These are phyloP conservation scores for Moniliophthora roreri DNA, from an alignment of 1,284 basidiomycete species.

Conservation along the genomic window DNA sequence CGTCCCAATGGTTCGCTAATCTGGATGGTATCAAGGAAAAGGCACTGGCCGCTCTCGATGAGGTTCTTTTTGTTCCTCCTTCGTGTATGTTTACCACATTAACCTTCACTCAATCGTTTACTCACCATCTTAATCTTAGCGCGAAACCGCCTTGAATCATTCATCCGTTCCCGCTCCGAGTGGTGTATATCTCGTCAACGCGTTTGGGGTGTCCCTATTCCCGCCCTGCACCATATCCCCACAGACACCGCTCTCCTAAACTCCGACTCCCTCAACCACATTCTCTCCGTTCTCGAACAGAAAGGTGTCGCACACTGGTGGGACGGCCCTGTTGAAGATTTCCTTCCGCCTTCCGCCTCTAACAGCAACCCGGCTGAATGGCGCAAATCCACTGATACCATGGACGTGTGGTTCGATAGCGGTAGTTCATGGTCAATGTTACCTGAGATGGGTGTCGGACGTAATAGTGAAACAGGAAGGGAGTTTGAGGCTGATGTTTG, in stretches of 20 bases:
- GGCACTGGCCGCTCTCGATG: slow-evolving; percentile 71
- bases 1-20: slow-evolving; percentile 98
- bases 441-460: slow-evolving; percentile 35
- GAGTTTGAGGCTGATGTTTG: slow-evolving; percentile 79
- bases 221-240: slow-evolving; percentile 75
- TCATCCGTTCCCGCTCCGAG: slow-evolving; percentile 87
- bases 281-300: slow-evolving; percentile 70
- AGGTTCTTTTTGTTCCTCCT: slow-evolving; percentile 79
- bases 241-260: slow-evolving; percentile 73
- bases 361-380: slow-evolving; percentile 39
- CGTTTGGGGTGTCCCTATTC: slow-evolving; percentile 98
- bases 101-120: background rate
- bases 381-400: slow-evolving; percentile 87
- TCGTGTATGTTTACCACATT: slow-evolving; percentile 54
- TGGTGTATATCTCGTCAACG: slow-evolving; percentile 99
- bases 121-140: slow-evolving; percentile 42
- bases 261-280: slow-evolving; percentile 70
- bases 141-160: slow-evolving; percentile 82
- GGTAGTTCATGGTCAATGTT: slow-evolving; percentile 94
- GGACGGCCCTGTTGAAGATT: slow-evolving; percentile 83
- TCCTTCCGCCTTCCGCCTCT: slow-evolving; percentile 63
- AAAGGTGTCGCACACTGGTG: slow-evolving; percentile 91
- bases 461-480: slow-evolving; percentile 26
- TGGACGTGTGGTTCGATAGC: slow-evolving; percentile 99
- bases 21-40: slow-evolving; percentile 80